phyloP scores from a whole-genome alignment of 2,329 filamentous ascomycete species.

The Claviceps sorghi region DNA sequence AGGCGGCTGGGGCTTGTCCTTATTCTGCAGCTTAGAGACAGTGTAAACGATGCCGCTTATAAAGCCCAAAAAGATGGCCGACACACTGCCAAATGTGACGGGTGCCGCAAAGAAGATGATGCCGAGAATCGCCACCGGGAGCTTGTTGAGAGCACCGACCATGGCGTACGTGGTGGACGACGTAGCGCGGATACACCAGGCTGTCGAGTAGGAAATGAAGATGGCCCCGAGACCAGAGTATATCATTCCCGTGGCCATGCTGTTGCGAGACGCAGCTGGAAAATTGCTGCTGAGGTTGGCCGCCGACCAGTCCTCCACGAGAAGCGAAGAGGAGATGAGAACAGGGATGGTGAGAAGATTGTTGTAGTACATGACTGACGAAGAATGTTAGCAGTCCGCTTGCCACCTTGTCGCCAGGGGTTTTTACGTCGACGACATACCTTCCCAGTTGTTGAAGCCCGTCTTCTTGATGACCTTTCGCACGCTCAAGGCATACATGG shows the following conservation, averaged over 20 bases:
- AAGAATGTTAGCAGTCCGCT: conserved; percentile 12
- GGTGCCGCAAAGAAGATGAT: conserved; percentile 92
- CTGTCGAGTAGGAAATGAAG: conserved; percentile 97
- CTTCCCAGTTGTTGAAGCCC: conserved; percentile 99
- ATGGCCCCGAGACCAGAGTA: conserved; percentile 87
- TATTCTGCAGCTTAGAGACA: conserved; percentile 5
- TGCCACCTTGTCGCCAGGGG: background rate
- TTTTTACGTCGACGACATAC: conserved; percentile 33
- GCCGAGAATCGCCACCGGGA: conserved; percentile 83
- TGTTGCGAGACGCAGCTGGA: conserved; percentile 61
- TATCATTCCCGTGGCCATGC: conserved; percentile 74
- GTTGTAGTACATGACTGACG: conserved; percentile 98
- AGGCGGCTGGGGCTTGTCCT: conserved; percentile 3
- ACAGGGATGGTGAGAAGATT: conserved; percentile 94
- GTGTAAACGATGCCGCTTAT: conserved; percentile 85
- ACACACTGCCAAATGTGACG: conserved; percentile 80
- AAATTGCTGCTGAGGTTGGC: conserved; percentile 80
- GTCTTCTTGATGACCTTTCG: conserved; percentile 98
- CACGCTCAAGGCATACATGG: conserved; percentile 81
- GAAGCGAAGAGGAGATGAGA: conserved; percentile 63
- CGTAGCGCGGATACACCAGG: conserved; percentile 96
- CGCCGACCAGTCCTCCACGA: conserved; percentile 85
- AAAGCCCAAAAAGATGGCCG: conserved; percentile 82
- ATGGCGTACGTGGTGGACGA: conserved; percentile 97
- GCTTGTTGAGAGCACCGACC: conserved; percentile 96